Evolutionary conservation across 495 filamentous ascomycete genomes (phyloP), one percentile per base, ranked within the genome.

Genomic region (Neurospora sp.): DNA sequence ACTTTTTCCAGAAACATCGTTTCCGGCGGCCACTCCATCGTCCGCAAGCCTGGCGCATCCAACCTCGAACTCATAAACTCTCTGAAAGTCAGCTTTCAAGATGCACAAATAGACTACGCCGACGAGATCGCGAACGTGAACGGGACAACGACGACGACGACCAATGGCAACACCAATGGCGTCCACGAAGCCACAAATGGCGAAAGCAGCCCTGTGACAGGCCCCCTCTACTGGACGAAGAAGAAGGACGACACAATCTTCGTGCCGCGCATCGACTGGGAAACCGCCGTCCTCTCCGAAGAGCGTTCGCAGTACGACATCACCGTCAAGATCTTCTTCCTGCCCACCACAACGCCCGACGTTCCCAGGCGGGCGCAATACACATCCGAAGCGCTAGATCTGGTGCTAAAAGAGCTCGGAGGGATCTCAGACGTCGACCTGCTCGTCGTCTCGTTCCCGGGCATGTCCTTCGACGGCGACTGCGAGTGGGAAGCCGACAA

Each of bases 241-340:
- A 62, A 62, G 27, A 35, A 89, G 41, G 86, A 84, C 9, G 85
- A 84, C 44, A 84, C 85, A 4, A 86, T 94, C 46, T 96, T 92
- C 76, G 89, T 97, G 69, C 94, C 94, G 42, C 86, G 90, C 54
- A 88, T 93, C 71, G 89, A 94, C 79, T 92, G 92, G 85, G 82
- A 86, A n/a, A 80, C 85, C 41, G 87, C 89, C 18, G 90, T 91
- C 0, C 83, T 98, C 31, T 83, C 90, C 38, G 94, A 97, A 79
- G 92, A 96, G 76, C 86, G 90, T 6, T 83, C 86, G 72, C 89
- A 92, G 75, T 97, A 98, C 84, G 92, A 97, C 82, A 96, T 97
- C 79, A 98, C 94, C 1, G 90, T 93, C 54, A 98, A 98, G 79
- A 83, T 98, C 27, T 98, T 98, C 87, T 96, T 95, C 80, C 86